A percentile compares a stretch with the other conserved stretches of the same genome.
Evolutionary conservation across 2,329 filamentous ascomycete species (phyloP).

Genomic region (Keithomyces neogunnii): DNA sequence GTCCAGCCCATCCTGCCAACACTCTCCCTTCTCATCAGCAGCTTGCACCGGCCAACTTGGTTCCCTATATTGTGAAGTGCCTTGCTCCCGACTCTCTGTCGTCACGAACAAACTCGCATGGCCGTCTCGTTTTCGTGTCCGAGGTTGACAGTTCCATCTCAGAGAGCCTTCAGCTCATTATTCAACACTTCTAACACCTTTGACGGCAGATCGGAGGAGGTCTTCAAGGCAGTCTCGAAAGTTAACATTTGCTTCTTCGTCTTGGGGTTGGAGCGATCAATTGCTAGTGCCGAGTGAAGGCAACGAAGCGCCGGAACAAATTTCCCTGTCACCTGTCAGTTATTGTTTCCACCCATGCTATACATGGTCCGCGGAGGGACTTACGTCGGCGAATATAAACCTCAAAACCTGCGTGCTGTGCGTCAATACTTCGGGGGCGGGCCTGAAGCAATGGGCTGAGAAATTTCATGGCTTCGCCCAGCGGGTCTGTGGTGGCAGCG

Average conservation of each 20-base stretch:
- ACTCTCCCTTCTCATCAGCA: too few species aligned
- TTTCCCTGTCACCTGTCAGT: conserved; percentile 53
- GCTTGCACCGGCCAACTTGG: too few species aligned
- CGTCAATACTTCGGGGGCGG: conserved; percentile 71
- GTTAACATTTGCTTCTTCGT: conserved; percentile 68
- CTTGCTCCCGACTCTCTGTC: neutral
- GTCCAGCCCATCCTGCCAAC: too few species aligned
- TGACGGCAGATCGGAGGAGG: conserved; percentile 48
- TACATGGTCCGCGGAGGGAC: conserved; percentile 19
- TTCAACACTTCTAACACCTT: conserved; percentile 64
- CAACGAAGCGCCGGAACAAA: conserved; percentile 81
- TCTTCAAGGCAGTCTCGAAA: conserved; percentile 56
- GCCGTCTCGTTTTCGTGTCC: neutral
- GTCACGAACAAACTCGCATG: neutral
- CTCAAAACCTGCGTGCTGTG: conserved; percentile 81
- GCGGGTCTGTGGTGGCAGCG: conserved; percentile 69
- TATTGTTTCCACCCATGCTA: neutral
- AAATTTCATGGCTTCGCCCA: conserved; percentile 84
- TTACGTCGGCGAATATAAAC: conserved; percentile 78
- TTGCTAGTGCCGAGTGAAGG: conserved; percentile 60
- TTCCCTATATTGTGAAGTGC: too few species aligned
- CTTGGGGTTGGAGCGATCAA: conserved; percentile 61
- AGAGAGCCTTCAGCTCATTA: conserved; percentile 49
- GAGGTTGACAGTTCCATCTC: neutral
- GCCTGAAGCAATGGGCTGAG: conserved; percentile 72